A percentile compares a stretch with the other conserved stretches of the same genome.
Evolutionary conservation across 805 yeast genomes (phyloP).

Genomic region (Wickerhamiella hasegawae): DNA sequence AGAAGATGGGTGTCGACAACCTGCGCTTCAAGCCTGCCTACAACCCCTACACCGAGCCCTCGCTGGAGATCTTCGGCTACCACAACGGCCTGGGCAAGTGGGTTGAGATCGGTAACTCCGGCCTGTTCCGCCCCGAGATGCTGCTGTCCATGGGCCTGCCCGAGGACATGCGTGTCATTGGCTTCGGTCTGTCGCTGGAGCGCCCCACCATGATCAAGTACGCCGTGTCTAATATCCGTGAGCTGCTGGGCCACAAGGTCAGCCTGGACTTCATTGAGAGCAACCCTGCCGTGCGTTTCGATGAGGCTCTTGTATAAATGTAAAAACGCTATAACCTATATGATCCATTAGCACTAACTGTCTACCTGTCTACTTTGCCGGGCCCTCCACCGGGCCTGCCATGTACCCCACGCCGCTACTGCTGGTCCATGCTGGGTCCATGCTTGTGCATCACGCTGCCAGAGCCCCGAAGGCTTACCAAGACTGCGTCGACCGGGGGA

Average conservation of each 20-base stretch:
- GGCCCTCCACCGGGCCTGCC: too few species aligned
- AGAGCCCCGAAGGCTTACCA: too few species aligned
- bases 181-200: conserved; percentile 94
- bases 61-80: conserved; percentile 93
- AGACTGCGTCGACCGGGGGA: too few species aligned
- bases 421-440: too few species aligned
- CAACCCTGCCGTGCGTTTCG: conserved; percentile 96
- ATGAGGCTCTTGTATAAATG: conserved; percentile 41
- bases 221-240: conserved; percentile 90
- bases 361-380: too few species aligned
- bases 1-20: conserved; percentile 91
- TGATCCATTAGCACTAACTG: too few species aligned
- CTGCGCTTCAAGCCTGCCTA: conserved; percentile 97
- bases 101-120: conserved; percentile 99
- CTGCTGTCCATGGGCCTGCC: conserved; percentile 97
- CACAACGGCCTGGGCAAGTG: conserved; percentile 88
- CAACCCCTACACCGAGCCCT: conserved; percentile 98
- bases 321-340: too few species aligned
- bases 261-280: conserved; percentile 84
- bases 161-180: conserved; percentile 79
- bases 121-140: conserved; percentile 99
- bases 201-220: conserved; percentile 99
- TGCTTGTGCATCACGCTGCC: too few species aligned
- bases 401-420: too few species aligned
- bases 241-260: conserved; percentile 92